Conservation (phyloP, 805 yeast genomes). For the Candida saitoana region DNA sequence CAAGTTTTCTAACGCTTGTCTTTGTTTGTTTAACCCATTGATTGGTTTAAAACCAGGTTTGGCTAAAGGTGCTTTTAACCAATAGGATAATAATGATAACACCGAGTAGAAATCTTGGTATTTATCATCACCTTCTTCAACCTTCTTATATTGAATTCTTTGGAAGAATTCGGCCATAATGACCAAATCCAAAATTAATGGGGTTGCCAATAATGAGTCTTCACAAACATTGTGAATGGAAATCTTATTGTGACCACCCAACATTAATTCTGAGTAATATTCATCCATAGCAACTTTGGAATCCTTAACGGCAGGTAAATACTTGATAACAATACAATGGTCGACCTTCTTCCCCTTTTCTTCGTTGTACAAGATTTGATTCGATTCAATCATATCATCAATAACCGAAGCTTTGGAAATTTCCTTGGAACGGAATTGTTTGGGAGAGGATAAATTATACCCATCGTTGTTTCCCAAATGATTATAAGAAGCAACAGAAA, state of each 20-base stretch:
- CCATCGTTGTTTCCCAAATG: slow-evolving; percentile 98
- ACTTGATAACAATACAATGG: slow-evolving; percentile 93
- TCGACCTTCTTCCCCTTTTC: slow-evolving; percentile 75
- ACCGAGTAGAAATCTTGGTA: slow-evolving; percentile 77
- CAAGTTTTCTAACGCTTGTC: slow-evolving; percentile 87
- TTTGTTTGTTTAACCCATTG: slow-evolving; percentile 92
- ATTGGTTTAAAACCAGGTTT: slow-evolving; percentile 88
- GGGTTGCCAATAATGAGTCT: slow-evolving; percentile 91
- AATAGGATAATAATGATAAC: slow-evolving; percentile 80
- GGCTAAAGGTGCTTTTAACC: slow-evolving; percentile 95
- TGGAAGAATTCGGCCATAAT: slow-evolving; percentile 87
- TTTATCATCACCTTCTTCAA: slow-evolving; percentile 38
- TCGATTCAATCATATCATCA: slow-evolving; percentile 89
- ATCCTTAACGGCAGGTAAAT: slow-evolving; percentile 91
- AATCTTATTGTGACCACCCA: slow-evolving; percentile 95
- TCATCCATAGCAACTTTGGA: slow-evolving; percentile 98
- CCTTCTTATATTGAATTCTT: slow-evolving; percentile 73
- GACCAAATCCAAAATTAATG: slow-evolving; percentile 86
- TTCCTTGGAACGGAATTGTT: slow-evolving; percentile 93
- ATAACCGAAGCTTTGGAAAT: slow-evolving; percentile 90
- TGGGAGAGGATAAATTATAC: slow-evolving; percentile 82
- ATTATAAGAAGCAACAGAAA: slow-evolving; percentile 92
- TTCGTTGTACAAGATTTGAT: slow-evolving; percentile 77
- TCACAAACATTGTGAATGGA: slow-evolving; percentile 95
- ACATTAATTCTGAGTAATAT: slow-evolving; percentile 93